Base-by-base conservation (phyloP, 2,329 filamentous ascomycete species). In the Arthroderma sp. region DNA sequence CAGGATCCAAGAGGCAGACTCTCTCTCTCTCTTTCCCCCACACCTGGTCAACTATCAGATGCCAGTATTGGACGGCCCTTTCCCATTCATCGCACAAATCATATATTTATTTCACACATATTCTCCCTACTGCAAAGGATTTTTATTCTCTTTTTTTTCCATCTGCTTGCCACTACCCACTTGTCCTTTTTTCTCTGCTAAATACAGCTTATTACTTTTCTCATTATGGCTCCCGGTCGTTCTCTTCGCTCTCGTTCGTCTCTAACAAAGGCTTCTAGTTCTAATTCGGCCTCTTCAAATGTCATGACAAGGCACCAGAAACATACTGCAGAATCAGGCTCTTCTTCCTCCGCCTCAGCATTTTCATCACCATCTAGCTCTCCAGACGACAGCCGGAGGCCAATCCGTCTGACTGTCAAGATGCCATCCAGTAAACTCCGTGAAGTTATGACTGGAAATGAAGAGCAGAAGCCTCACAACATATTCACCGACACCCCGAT, bases 401-500 rank as follows among this genome's bases (percentile, higher is more conserved):
- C 67, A 36, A 64, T 72, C 40, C 64, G 62, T 49, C 54, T 72
- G 44, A 72, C 65, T 4, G 62, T 72, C 42, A 72, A 67, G 51
- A 70, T 71, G 62, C 66, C 69, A 11, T 62, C 68, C 15, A 69
- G 61, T 53, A 72, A 69, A 55, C 55, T 72, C 44, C 67, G 68
- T 30, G 69, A 72, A 52, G 68, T 66, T 28, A 71, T 64, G 39
- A 58, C 57, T 39, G 54, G 57, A 47, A 52, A 52, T 46, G 49
- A 51, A 52, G 61, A 32, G 8, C 42, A 42, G 50, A 50, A 43
- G 40, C 56, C 36, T 44, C 57, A 54, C 49, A 70, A 71, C 51
- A 64, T 67, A 9, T 68, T 71, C 37, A 64, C 64, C 33, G 65
- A 68, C 4, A 61, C 66, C 15, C 63, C 67, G 39, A 67, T 70